Evolutionary conservation across 108 stramenopile species (phyloP).

Genomic region (Heterococcus sp.): DNA sequence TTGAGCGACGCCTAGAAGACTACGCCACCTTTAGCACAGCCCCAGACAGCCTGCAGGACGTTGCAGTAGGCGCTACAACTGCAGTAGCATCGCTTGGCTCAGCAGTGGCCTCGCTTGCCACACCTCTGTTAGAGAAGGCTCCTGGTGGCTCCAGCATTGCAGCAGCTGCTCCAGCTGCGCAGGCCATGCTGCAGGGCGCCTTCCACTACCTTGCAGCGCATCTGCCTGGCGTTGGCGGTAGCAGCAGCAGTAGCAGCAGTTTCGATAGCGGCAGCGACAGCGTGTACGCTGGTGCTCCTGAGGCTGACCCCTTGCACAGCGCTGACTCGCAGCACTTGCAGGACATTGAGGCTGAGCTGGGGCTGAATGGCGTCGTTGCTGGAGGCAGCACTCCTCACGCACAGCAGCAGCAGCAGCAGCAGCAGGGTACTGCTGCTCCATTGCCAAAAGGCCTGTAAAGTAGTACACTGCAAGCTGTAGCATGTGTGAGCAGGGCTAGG

Average conservation of each 20-base stretch:
- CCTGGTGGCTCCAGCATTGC: not conserved
- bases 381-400: no score
- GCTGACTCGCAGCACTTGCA: not conserved
- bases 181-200: not conserved
- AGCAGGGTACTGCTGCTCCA: no score
- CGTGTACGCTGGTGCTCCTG: not conserved
- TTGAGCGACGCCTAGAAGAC: not conserved
- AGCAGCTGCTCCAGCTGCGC: not conserved
- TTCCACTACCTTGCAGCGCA: not conserved
- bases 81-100: not conserved
- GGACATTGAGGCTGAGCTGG: not conserved
- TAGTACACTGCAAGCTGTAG: no score
- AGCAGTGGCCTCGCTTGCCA: not conserved
- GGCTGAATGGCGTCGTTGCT: not conserved
- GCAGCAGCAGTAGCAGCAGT: not conserved
- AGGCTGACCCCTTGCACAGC: not conserved
- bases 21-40: not conserved
- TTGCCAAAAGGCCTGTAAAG: no score
- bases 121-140: not conserved
- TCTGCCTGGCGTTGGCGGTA: not conserved
- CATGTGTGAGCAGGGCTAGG: no score
- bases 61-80: not conserved
- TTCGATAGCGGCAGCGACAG: not conserved
- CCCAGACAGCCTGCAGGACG: not conserved
- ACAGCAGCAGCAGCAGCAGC: no score